A percentile compares a stretch with the other conserved stretches of the same genome.
Evolutionary conservation across 352 stramenopile genomes (phyloP).

Genomic region (Pythium folliculosum): DNA sequence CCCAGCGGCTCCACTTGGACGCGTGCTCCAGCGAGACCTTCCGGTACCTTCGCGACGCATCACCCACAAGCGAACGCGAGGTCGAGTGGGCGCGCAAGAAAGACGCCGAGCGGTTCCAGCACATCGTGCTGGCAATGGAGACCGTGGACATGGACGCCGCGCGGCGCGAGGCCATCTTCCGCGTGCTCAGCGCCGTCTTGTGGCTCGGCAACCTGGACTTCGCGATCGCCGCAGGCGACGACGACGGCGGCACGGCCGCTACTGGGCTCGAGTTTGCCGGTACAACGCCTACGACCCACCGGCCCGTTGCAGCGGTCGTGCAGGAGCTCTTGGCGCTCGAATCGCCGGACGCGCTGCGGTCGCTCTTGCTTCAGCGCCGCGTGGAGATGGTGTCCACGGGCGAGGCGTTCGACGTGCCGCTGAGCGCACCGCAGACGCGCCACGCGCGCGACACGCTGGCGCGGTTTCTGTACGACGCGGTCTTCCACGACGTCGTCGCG

Average conservation of each 20-base stretch:
- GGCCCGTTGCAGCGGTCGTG: conserved; percentile 6
- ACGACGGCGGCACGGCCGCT: neutral
- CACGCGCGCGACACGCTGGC: conserved; percentile 59
- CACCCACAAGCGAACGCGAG: neutral
- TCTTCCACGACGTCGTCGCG: conserved; percentile 47
- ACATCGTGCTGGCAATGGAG: conserved; percentile 53
- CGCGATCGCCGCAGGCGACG: conserved; percentile 15
- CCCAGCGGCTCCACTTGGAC: conserved; percentile 47
- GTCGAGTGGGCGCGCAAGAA: conserved; percentile 52
- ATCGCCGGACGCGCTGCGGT: neutral
- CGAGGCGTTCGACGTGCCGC: conserved; percentile 53
- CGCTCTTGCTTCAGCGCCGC: conserved; percentile 49
- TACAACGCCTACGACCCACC: neutral
- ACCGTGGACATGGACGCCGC: conserved; percentile 39
- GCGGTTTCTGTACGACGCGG: conserved; percentile 56
- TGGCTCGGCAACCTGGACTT: conserved; percentile 77
- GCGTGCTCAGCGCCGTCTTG: conserved; percentile 62
- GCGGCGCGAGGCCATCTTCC: conserved; percentile 57
- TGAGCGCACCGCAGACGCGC: conserved; percentile 48
- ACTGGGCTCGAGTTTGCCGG: conserved; percentile 12
- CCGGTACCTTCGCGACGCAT: conserved; percentile 38
- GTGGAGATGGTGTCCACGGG: conserved; percentile 47
- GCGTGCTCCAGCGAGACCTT: conserved; percentile 42
- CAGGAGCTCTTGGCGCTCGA: conserved; percentile 19
- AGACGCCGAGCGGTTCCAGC: conserved; percentile 64